Evolutionary conservation across 129 eudicot genomes (phyloP).

Genomic region (Heracleum sosnowskyi): DNA sequence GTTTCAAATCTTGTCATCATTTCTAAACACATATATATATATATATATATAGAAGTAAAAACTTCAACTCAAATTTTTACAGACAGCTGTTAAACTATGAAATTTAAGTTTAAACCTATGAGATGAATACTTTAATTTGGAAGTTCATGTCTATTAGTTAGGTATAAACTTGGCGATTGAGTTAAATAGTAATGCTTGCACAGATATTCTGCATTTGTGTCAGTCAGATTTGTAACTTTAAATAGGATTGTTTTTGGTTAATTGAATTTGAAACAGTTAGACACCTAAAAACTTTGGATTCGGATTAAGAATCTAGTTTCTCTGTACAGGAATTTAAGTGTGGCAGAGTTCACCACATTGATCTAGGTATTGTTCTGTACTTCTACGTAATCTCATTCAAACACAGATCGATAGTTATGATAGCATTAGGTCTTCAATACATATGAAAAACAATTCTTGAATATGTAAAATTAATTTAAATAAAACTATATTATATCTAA

Average conservation of each 20-base stretch:
- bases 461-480: neutral
- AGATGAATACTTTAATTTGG: neutral
- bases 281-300: neutral
- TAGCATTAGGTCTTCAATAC: neutral
- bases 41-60: too few species aligned
- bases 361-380: neutral
- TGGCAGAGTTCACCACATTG: neutral
- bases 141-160: neutral
- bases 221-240: neutral
- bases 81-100: neutral
- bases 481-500: neutral
- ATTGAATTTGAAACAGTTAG: neutral
- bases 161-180: neutral
- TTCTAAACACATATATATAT: too few species aligned
- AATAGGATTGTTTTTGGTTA: neutral
- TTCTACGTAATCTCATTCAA: neutral
- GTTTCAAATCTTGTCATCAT: too few species aligned
- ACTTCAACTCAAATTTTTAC: neutral
- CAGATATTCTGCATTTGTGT: slow-evolving; percentile 2
- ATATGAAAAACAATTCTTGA: neutral
- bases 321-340: neutral
- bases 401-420: neutral
- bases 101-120: neutral
- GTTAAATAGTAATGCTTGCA: neutral
- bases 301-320: neutral